Evolutionary conservation across 2,329 filamentous ascomycete species (phyloP).

Genomic region (Diplodia sapinea): DNA sequence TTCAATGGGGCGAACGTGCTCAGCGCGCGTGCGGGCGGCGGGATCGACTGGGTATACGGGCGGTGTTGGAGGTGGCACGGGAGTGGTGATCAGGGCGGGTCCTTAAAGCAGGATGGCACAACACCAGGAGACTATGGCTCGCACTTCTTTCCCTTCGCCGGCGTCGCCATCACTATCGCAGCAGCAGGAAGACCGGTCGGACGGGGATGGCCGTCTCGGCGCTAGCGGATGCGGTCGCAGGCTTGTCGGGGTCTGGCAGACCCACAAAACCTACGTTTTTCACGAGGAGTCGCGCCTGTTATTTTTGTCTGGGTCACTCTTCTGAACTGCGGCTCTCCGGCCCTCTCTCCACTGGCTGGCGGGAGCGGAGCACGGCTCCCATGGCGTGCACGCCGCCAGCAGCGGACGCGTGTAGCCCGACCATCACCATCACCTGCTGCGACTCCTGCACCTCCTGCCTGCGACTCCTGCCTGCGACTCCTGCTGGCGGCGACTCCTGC

Average conservation of each 20-base stretch:
- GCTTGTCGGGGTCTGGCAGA: conserved; percentile 18
- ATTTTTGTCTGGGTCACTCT: conserved; percentile 1
- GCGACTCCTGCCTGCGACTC: background rate
- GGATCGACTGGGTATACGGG: conserved; percentile 24
- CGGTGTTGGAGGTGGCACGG: conserved; percentile 15
- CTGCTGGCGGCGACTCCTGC: background rate
- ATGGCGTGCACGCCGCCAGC: conserved; percentile 8
- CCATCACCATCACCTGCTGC: conserved; percentile 20
- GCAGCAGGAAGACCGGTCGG: background rate
- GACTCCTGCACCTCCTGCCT: background rate
- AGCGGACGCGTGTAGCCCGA: conserved; percentile 22
- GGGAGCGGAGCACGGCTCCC: conserved; percentile 17
- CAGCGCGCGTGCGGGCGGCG: conserved; percentile 17
- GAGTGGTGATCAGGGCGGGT: conserved; percentile 30
- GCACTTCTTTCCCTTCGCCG: conserved; percentile 11
- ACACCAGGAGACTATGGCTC: background rate
- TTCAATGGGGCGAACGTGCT: conserved; percentile 12
- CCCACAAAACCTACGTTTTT: conserved; percentile 9
- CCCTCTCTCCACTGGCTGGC: background rate
- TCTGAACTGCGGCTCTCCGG: background rate
- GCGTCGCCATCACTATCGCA: conserved; percentile 1
- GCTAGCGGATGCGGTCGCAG: conserved; percentile 7
- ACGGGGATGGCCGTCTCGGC: conserved; percentile 19
- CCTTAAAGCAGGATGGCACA: conserved; percentile 25
- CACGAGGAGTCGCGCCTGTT: conserved; percentile 5